Base-by-base conservation (phyloP, 305 asterid genomes). In the Fraxinus xanthoxyloides region DNA sequence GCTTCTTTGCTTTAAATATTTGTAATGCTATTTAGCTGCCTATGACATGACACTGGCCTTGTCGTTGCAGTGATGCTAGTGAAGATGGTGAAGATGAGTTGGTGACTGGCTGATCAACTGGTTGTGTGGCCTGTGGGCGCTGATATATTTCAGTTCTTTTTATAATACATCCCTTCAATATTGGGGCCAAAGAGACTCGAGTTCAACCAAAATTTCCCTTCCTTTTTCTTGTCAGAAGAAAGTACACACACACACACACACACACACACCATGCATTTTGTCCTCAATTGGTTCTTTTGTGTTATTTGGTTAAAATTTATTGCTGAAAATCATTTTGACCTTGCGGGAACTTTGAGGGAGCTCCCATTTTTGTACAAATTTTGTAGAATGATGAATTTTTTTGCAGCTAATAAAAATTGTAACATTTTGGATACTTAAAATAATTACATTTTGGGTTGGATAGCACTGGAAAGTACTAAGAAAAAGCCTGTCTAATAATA, bases 11-110 rank as follows among this genome's bases (percentile, higher is more conserved):
- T 77, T 65, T 35, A 81, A 81, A 21, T 74, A 7, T 30, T 19
- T 5, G 10, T 19, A 34, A 21, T 46, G 63, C 61, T 65, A 26
- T 28, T 23, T 70, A 28, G 19, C 35, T 32, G 77, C 28, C 32
- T 31, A 0, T 8, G 61, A 13, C 38, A 28, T 31, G 79, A 35
- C 51, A 31, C 75, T 76, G 30, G 54, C 30, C 77, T 8, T 85
- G 77, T 82, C 85, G 76, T 36, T 91, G 84, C 95, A 94, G 99
- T 81, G 98, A 93, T 78, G 98, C 85, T 82, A 92, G 97, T 70
- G 97, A 92, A 79, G 92, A 81, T 72, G 87, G 97, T 36, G 97
- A 90, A 61, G 92, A 88, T 34, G 97, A 89, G 43, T 43, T 77
- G 12, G 78, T 82, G 46, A 86, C 82, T 78, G 80, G 87, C 82